phyloP scores from a whole-genome alignment of 1,284 basidiomycete species.

The Sporisorium reilianum region DNA sequence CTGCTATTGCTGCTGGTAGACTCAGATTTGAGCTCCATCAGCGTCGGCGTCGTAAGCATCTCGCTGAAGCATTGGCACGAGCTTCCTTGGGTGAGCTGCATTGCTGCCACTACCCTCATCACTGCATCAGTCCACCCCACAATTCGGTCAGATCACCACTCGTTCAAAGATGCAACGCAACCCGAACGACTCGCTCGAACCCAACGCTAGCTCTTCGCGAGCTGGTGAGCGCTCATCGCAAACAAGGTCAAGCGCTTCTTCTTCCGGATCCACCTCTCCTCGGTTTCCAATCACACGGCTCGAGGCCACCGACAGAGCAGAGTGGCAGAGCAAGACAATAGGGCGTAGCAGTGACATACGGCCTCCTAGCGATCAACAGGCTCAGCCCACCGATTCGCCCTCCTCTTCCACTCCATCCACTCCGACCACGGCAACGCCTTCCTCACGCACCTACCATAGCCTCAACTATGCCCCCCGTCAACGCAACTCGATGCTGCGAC shows the following conservation, averaged over 20 bases:
- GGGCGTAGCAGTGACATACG: conserved; percentile 8
- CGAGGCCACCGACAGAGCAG: conserved; percentile 22
- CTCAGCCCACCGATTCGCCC: conserved; percentile 3
- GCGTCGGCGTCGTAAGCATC: neutral
- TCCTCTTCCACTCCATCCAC: conserved; percentile 24
- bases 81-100: neutral
- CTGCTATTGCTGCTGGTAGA: too few relatives aligned
- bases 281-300: conserved; percentile 28
- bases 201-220: neutral
- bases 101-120: neutral
- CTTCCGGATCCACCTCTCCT: conserved; percentile 15
- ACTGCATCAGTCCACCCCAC: neutral
- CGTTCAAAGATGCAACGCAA: conserved; percentile 9
- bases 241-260: neutral
- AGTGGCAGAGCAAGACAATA: conserved; percentile 23
- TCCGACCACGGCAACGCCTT: conserved; percentile 7
- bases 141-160: neutral
- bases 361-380: neutral
- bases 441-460: conserved; percentile 31
- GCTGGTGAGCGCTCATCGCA: neutral
- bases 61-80: neutral
- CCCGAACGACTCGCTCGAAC: conserved; percentile 5
- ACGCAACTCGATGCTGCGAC: conserved; percentile 25
- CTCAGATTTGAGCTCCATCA: too few relatives aligned
- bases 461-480: conserved; percentile 33